Conservation (phyloP, 208 protist genomes). For the Tritrichomonas foetus region DNA sequence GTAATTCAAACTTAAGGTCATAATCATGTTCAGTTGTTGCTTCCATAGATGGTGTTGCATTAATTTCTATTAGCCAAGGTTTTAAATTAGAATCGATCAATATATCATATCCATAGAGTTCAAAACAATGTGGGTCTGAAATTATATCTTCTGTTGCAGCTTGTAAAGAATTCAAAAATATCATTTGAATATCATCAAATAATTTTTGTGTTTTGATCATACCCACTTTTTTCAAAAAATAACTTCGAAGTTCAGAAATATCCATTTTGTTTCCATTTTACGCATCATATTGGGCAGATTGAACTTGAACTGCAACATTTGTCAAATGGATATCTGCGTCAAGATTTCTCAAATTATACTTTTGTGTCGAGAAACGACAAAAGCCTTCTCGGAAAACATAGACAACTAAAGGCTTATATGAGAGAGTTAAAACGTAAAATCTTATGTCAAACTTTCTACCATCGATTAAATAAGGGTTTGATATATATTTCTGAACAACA, state of each 20-base stretch:
- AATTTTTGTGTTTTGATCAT: conserved; percentile 64
- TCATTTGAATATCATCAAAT: conserved; percentile 71
- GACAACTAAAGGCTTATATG: conserved; percentile 47
- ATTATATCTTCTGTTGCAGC: background rate
- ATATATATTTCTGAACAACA: conserved; percentile 49
- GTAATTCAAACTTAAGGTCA: conserved; percentile 43
- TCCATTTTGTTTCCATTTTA: conserved; percentile 84
- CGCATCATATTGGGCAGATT: conserved; percentile 77
- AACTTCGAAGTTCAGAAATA: conserved; percentile 66
- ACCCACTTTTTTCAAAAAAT: conserved; percentile 68
- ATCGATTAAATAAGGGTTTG: conserved; percentile 50
- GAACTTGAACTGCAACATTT: conserved; percentile 88
- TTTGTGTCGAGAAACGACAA: conserved; percentile 49
- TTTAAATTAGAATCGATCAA: conserved; percentile 64
- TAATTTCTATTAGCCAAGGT: conserved; percentile 88
- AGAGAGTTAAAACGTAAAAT: conserved; percentile 49
- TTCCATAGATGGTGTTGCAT: conserved; percentile 82
- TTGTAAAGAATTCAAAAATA: conserved; percentile 71
- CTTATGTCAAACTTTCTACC: conserved; percentile 56
- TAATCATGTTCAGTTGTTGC: conserved; percentile 78
- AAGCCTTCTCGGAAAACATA: conserved; percentile 52
- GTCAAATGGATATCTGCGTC: conserved; percentile 76
- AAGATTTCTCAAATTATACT: conserved; percentile 12
- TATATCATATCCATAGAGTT: conserved; percentile 44
- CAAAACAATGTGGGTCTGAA: conserved; percentile 43